Evolutionary conservation across 352 stramenopile species (phyloP).

Genomic region (Globisporangium heterothallicum): DNA sequence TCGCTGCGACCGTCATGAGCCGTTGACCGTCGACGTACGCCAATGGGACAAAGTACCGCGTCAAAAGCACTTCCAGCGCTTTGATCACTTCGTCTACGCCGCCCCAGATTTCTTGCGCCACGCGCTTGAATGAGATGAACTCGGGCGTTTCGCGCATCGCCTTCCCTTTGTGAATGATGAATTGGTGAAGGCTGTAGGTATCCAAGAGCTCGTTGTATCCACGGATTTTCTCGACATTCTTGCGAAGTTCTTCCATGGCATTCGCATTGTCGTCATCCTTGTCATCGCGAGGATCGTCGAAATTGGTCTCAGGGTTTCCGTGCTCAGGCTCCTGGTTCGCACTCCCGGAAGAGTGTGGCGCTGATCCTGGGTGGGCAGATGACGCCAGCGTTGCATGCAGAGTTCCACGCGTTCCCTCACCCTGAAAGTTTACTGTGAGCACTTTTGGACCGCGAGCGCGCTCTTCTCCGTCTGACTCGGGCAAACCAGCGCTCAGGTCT

Average conservation of each 20-base stretch:
- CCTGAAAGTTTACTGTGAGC: constrained; percentile 26
- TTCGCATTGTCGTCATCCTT: constrained; percentile 22
- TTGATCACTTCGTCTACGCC: constrained; percentile 65
- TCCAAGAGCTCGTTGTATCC: constrained; percentile 80
- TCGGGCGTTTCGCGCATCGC: constrained; percentile 80
- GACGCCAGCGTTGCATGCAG: constrained; percentile 13
- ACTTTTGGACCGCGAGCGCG: constrained; percentile 15
- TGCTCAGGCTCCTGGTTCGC: constrained; percentile 26
- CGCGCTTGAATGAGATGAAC: constrained; percentile 82
- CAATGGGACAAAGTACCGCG: constrained; percentile 80
- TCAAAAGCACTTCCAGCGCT: constrained; percentile 70
- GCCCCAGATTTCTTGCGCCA: constrained; percentile 79
- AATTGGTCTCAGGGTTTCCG: constrained; percentile 12
- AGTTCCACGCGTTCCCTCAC: constrained; percentile 7
- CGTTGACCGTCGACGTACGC: constrained; percentile 83
- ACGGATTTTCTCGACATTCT: constrained; percentile 75
- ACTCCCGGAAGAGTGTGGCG: not conserved
- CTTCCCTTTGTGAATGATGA: constrained; percentile 85
- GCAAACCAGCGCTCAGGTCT: constrained; percentile 9
- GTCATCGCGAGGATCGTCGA: constrained; percentile 15
- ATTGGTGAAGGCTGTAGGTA: constrained; percentile 81
- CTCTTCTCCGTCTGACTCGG: not conserved
- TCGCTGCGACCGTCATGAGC: constrained; percentile 62
- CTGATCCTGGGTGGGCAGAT: not conserved
- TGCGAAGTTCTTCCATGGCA: constrained; percentile 61